Conservation (phyloP, 306 rosid species). For the Corylus avellana region DNA sequence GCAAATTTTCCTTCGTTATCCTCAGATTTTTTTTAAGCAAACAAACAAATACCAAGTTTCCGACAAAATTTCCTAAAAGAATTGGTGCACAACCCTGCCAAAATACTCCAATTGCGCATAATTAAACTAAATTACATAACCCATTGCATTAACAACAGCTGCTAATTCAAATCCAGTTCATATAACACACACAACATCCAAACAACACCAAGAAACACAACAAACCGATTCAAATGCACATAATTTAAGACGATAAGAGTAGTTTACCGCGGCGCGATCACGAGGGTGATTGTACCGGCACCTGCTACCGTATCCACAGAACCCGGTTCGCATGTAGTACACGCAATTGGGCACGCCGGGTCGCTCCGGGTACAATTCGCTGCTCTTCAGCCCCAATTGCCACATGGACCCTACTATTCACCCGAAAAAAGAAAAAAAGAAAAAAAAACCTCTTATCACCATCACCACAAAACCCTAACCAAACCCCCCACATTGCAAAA, state of each 20-base stretch:
- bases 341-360: conserved; percentile 74
- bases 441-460: neutral
- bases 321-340: conserved; percentile 84
- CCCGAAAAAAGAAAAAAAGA: neutral
- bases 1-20: neutral
- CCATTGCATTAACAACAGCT: neutral
- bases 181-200: neutral
- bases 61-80: neutral
- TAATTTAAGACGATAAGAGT: conserved; percentile 11
- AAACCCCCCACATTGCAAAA: conserved; percentile 33
- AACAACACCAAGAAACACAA: conserved; percentile 12
- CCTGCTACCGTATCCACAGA: conserved; percentile 81
- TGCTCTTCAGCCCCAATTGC: conserved; percentile 57
- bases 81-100: neutral
- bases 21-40: neutral
- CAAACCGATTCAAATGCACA: conserved; percentile 29
- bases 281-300: conserved; percentile 89
- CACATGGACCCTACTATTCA: conserved; percentile 69
- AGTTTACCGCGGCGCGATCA: conserved; percentile 79
- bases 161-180: neutral
- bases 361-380: conserved; percentile 81
- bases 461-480: conserved; percentile 38
- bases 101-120: conserved; percentile 5
- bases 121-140: neutral
- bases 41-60: conserved; percentile 6